Conservation (phyloP, 768 basidiomycete genomes). For the Auriscalpium orientale region DNA sequence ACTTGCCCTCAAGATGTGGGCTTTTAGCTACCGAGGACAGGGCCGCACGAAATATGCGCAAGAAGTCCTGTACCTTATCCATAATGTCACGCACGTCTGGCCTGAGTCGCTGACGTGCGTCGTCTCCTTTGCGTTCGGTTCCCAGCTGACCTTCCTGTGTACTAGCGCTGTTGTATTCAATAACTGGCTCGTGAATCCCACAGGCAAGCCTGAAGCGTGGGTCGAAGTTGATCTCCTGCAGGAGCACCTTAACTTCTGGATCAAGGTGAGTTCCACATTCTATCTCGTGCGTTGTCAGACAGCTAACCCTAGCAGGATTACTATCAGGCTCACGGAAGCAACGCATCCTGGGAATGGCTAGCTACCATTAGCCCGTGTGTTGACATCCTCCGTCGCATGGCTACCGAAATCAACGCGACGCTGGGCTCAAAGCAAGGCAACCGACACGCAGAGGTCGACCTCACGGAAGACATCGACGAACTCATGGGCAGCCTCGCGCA, state of each 20-base stretch:
- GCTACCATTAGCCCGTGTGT: conserved; percentile 24
- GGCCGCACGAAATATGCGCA: conserved; percentile 24
- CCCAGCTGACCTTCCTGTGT: neutral
- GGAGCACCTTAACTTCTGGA: conserved; percentile 28
- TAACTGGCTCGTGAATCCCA: conserved; percentile 28
- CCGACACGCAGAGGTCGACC: conserved; percentile 22
- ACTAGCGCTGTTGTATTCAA: conserved; percentile 21
- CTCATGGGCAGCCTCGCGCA: conserved; percentile 1
- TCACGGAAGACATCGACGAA: conserved; percentile 23
- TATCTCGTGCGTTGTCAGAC: neutral
- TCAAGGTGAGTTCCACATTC: conserved; percentile 18
- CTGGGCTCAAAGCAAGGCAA: conserved; percentile 26
- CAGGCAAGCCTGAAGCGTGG: conserved; percentile 17
- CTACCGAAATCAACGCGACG: conserved; percentile 16
- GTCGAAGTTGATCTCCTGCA: conserved; percentile 27
- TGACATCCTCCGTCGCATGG: conserved; percentile 19
- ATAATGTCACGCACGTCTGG: conserved; percentile 15
- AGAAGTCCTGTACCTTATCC: conserved; percentile 10
- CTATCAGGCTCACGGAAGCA: conserved; percentile 26
- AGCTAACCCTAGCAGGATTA: conserved; percentile 11
- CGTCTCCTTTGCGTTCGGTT: neutral
- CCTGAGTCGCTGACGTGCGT: conserved; percentile 9
- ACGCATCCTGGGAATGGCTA: conserved; percentile 31
- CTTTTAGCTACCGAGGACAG: conserved; percentile 18
- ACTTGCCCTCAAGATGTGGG: conserved; percentile 17